phyloP scores from a whole-genome alignment of 352 stramenopile genomes.

The Thalassiosira pacifica region DNA sequence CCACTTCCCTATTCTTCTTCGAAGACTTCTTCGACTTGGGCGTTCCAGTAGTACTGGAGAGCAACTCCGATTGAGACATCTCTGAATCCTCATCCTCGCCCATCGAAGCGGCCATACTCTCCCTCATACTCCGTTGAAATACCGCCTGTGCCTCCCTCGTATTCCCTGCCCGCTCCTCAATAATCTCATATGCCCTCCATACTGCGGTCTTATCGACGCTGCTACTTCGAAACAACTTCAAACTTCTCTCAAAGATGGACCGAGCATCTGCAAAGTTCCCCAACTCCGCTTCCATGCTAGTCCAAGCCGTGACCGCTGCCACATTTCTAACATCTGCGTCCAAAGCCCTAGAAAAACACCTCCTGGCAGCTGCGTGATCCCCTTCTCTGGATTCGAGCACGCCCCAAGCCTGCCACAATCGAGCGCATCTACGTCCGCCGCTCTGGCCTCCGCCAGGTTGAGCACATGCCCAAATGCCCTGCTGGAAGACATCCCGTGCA shows the following conservation, averaged over 20 bases:
- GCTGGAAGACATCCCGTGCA: slow-evolving; percentile 84
- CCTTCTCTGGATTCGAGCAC: slow-evolving; percentile 79
- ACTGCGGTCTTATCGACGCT: slow-evolving; percentile 80
- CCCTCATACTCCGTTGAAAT: slow-evolving; percentile 79
- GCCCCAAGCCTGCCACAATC: slow-evolving; percentile 87
- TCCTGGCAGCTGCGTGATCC: slow-evolving; percentile 78
- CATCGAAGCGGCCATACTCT: slow-evolving; percentile 66
- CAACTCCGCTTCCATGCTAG: slow-evolving; percentile 80
- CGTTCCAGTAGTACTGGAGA: slow-evolving; percentile 14
- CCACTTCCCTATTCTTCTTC: slow-evolving; percentile 71
- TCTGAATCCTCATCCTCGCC: slow-evolving; percentile 40
- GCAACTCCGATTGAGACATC: slow-evolving; percentile 16
- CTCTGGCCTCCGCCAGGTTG: slow-evolving; percentile 79
- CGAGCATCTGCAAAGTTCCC: slow-evolving; percentile 77
- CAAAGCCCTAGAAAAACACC: slow-evolving; percentile 84
- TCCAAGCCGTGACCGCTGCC: slow-evolving; percentile 82
- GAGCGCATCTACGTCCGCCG: slow-evolving; percentile 81
- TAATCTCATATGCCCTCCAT: slow-evolving; percentile 83
- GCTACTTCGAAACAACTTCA: slow-evolving; percentile 76
- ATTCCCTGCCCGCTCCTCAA: slow-evolving; percentile 83
- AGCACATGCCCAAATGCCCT: slow-evolving; percentile 87
- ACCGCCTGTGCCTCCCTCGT: slow-evolving; percentile 72
- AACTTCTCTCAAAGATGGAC: slow-evolving; percentile 75
- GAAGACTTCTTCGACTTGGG: slow-evolving; percentile 7
- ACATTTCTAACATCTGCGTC: slow-evolving; percentile 86